Conservation (phyloP, 2,329 filamentous ascomycete species). For the Falciphora oryzae region DNA sequence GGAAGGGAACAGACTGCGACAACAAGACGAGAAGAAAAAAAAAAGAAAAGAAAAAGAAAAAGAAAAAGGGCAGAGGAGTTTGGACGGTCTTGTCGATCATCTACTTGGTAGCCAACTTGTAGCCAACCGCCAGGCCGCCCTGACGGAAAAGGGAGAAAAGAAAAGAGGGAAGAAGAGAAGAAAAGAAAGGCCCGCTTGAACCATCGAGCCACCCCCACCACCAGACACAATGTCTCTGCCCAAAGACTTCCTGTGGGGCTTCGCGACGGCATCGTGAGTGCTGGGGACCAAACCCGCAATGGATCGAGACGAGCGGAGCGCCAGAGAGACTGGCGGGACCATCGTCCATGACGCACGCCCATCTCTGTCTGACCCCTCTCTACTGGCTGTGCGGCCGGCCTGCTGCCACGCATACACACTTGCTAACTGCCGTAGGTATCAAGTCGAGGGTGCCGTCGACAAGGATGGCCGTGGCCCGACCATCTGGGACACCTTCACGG, state of each 20-base stretch:
- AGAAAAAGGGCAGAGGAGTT: not conserved
- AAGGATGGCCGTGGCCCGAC: conserved; percentile 75
- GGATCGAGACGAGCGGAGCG: not conserved
- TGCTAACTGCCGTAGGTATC: conserved; percentile 54
- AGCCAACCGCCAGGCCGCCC: not conserved
- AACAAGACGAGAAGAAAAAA: not conserved
- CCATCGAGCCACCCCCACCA: conserved; percentile 2
- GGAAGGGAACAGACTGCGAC: not conserved
- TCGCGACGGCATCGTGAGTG: conserved; percentile 68
- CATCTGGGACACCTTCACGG: conserved; percentile 89
- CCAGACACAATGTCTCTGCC: conserved; percentile 49
- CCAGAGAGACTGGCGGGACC: too few relatives aligned
- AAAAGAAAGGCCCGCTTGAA: not conserved
- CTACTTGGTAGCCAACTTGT: not conserved
- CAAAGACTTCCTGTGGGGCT: conserved; percentile 71
- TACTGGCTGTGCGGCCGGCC: not conserved
- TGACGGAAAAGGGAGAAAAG: not conserved
- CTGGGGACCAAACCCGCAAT: not conserved
- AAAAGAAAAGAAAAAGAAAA: too few relatives aligned
- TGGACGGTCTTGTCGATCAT: not conserved
- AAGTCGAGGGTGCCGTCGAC: conserved; percentile 72
- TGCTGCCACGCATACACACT: not conserved
- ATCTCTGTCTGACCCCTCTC: not conserved
- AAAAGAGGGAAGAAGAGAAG: not conserved
- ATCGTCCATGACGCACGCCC: too few relatives aligned